phyloP scores from a whole-genome alignment of 345 rosid species.

The Linum usitatissimum region DNA sequence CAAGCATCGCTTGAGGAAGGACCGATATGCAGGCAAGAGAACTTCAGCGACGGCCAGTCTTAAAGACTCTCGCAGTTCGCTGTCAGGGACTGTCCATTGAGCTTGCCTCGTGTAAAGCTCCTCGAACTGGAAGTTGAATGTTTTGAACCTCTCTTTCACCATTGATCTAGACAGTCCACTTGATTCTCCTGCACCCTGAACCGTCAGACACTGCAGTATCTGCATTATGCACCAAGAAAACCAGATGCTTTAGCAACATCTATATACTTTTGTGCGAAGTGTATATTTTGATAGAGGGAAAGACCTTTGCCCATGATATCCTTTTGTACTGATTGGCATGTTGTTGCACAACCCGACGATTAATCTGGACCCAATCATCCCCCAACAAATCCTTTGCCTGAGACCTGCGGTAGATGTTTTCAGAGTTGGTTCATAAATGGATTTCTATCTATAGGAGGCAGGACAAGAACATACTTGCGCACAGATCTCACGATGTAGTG shows the following conservation, averaged over 20 bases:
- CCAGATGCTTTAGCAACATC: conserved; percentile 6
- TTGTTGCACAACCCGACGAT: conserved; percentile 86
- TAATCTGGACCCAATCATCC: conserved; percentile 99
- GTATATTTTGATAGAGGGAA: not conserved
- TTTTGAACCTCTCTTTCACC: conserved; percentile 87
- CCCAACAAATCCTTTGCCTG: conserved; percentile 92
- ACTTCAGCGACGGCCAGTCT: conserved; percentile 97
- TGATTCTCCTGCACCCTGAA: conserved; percentile 36
- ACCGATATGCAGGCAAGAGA: conserved; percentile 88
- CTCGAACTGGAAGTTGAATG: conserved; percentile 75
- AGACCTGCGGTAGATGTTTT: conserved; percentile 42
- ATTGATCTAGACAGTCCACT: conserved; percentile 54
- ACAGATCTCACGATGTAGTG: conserved; percentile 98
- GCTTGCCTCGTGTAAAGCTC: conserved; percentile 89
- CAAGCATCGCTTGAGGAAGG: conserved; percentile 85
- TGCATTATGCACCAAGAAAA: conserved; percentile 23
- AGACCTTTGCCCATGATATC: conserved; percentile 93
- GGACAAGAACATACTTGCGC: conserved; percentile 44
- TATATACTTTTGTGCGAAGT: not conserved
- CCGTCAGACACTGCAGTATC: conserved; percentile 88
- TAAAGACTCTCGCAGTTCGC: conserved; percentile 79
- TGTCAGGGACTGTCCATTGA: conserved; percentile 97
- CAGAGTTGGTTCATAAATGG: not conserved
- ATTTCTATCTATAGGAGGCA: not conserved
- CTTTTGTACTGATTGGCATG: conserved; percentile 97